Evolutionary conservation across 2,329 filamentous ascomycete species (phyloP).

Genomic region (Clonostachys byssicola): DNA sequence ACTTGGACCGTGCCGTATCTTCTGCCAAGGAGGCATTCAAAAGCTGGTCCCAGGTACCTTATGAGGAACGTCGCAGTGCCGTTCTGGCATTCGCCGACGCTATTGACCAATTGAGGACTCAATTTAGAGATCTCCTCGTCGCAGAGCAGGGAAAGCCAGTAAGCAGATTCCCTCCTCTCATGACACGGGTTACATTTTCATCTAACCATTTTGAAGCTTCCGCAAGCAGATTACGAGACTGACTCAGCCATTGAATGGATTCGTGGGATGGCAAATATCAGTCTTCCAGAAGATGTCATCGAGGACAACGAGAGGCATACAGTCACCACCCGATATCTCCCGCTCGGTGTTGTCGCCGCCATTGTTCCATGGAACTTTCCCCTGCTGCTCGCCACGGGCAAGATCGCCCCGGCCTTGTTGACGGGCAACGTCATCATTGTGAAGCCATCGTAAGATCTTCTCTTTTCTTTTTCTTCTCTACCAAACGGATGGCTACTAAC

Average conservation of each 20-base stretch:
- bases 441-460: slow-evolving; percentile 38
- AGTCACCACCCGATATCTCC: slow-evolving; percentile 11
- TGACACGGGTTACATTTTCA: too few relatives aligned
- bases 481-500: too few relatives aligned
- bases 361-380: slow-evolving; percentile 58
- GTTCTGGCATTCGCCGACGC: slow-evolving; percentile 3
- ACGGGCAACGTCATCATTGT: slow-evolving; percentile 52
- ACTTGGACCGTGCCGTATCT: slow-evolving; percentile 3
- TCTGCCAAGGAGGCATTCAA: slow-evolving; percentile 1
- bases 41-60: slow-evolving; percentile 1
- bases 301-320: slow-evolving; percentile 21
- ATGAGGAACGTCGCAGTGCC: neutral
- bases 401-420: slow-evolving; percentile 51
- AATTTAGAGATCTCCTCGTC: slow-evolving; percentile 1
- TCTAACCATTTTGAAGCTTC: too few relatives aligned
- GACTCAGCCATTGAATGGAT: slow-evolving; percentile 10
- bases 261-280: slow-evolving; percentile 16
- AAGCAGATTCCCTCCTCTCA: too few relatives aligned
- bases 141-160: slow-evolving; percentile 4
- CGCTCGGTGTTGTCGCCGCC: slow-evolving; percentile 52
- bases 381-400: slow-evolving; percentile 43
- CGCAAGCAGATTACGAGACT: neutral
- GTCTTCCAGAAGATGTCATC: slow-evolving; percentile 7
- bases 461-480: too few relatives aligned
- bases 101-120: neutral